Base-by-base conservation (phyloP, 345 rosid genomes). In the Gossypium australe region DNA sequence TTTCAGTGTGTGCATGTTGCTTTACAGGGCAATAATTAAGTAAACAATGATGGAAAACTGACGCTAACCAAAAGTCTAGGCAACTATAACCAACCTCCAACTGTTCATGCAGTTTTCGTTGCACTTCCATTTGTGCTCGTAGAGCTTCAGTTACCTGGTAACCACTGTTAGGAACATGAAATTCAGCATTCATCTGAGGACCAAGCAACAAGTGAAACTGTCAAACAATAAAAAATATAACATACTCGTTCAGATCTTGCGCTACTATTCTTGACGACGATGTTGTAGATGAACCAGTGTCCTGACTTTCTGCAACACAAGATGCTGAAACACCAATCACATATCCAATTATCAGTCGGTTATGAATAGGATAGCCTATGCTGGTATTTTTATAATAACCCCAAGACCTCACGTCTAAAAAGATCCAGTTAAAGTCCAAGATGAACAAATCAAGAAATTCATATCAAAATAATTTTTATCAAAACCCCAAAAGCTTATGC, bases 111-210 rank as follows among this genome's bases (percentile, higher is more conserved):
- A 94, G 85, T 84, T 92, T 87, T 77, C 94, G 78, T 78, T 94
- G 98, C 70, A 94, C 97, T 90, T 94, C 97, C 98, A 94, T 92
- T 79, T 94, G 98, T 7, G 87, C 90, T 72, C 94, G 83, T 78
- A 94, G 81, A 74, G 98, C 98, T 85, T 94, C 98, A 3, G 92
- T 92, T 24, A 94, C 97, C 84, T 87, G 94, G 80, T 76, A 87
- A 76, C 95, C 90, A 72, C 97, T 92, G 86, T 69, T 73, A 77
- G 80, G 72, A 71, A 76, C 75, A 82, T 47, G 75, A 78, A 78
- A 76, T 38, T 52, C 41, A 76, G 72, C 43, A 78, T 17, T 55
- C 24, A 38, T 44, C 16, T 57, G 48, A 75, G 44, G 11, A 48
- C 61, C 12, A 3, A 64, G 38, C 61, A 73, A 64, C 9, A 43